Evolutionary conservation across 2,329 filamentous ascomycete species (phyloP), one percentile per base, ranked within the genome.

Genomic region (Colletotrichum kahawae): DNA sequence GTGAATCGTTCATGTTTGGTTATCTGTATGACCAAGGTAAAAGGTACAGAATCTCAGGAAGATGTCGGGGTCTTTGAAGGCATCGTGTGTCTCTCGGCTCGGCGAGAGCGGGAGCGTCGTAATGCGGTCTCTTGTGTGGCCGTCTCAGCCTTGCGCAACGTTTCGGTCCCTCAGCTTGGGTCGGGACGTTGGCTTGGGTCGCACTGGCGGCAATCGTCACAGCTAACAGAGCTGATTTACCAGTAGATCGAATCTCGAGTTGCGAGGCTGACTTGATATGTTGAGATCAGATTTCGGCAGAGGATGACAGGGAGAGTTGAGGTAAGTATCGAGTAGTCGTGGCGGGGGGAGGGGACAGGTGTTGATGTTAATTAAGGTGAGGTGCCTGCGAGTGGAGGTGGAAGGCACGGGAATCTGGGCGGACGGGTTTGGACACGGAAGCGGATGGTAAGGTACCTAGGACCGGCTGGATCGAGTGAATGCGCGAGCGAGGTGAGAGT

Each of bases 1-100:
- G 78, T 70, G 82, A 81, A 71, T 86, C 85, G 71, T 82, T 84
- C 87, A 88, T 89, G 63, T 77, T 86, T 51, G 43, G 60, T 64
- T 29, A 10, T 43, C 38, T 51, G 57, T 56, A 43, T 14, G 43
- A 16, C 64, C 34, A 59, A 38, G 38, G 24, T 7, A 71, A 66
- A 65, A 34, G 54, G 24, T 24, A 75, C 48, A 36, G 31, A 59
- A 65, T 43, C 21, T 75, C 48, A 73, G 36, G 48, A 60, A 67
- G 54, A 38, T 68, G 13, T 51, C 31, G 69, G 38, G 56, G 57
- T 10, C 67, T 64, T 67, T 68, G 73, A 73, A 73, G 48, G 38
- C 73, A 75, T 75, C 57, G 70, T 73, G 73, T 33, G 59, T 59
- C 43, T 60, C 63, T 54, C 57, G 21, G 63, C 27, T 64, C 36